Conservation (phyloP, 2,329 filamentous ascomycete species). For the Alternaria sp. region DNA sequence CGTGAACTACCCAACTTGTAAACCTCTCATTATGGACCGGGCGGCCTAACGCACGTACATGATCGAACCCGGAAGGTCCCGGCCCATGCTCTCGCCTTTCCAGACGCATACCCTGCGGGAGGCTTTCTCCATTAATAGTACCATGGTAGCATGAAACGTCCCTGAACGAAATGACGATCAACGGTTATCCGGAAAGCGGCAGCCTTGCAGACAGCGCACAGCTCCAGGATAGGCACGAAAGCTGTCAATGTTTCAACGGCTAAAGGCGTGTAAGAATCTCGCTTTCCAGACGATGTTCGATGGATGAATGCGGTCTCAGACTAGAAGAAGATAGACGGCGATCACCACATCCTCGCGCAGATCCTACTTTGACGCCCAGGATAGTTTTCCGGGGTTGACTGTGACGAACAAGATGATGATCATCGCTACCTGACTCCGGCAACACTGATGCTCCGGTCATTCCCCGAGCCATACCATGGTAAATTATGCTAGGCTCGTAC, state of each 20-base stretch:
- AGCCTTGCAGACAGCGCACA: not conserved
- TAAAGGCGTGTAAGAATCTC: not conserved
- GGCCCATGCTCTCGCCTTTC: slow-evolving; percentile 2
- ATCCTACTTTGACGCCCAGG: not conserved
- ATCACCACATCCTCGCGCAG: not conserved
- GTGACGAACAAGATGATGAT: not conserved
- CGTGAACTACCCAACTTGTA: not conserved
- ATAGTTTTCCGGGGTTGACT: not conserved
- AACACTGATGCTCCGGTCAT: not conserved
- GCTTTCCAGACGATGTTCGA: not conserved
- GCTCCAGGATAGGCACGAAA: not conserved
- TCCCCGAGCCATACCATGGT: not conserved
- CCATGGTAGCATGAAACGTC: slow-evolving; percentile 5
- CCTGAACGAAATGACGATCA: slow-evolving; percentile 3
- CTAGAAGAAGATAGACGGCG: not conserved
- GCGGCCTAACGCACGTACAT: not conserved
- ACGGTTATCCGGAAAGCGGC: slow-evolving; percentile 1
- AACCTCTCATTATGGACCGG: not conserved
- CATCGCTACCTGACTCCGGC: not conserved
- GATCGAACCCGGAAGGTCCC: not conserved
- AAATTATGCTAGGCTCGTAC: not conserved
- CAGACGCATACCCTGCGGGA: slow-evolving; percentile 3
- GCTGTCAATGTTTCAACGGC: not conserved
- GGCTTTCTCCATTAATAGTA: slow-evolving; percentile 10
- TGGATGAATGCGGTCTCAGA: not conserved